Percentiles rank a stretch among this genome's conserved stretches.
phyloP scores from a whole-genome alignment of 208 protist species.

The Leishmania braziliensis region DNA sequence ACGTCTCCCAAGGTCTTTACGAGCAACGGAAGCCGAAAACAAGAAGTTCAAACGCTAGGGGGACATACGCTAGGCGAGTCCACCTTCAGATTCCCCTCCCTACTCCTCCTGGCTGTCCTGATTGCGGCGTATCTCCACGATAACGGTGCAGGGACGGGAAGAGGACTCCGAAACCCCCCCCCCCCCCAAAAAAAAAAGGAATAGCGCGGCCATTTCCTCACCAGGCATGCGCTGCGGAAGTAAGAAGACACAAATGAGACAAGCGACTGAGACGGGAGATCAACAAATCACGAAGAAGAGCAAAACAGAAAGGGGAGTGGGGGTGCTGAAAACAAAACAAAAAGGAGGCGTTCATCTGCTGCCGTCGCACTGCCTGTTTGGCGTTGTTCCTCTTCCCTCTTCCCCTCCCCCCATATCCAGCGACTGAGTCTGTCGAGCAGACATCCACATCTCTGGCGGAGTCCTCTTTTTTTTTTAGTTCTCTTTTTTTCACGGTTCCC shows the following conservation, averaged over 20 bases:
- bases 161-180: not conserved
- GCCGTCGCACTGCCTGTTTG: not conserved
- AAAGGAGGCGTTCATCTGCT: too few species aligned
- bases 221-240: not conserved
- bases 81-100: not conserved
- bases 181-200: not conserved
- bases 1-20: not conserved
- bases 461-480: too few species aligned
- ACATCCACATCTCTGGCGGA: not conserved
- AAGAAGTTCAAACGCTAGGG: not conserved
- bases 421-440: not conserved
- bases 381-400: not conserved
- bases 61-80: not conserved
- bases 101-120: not conserved
- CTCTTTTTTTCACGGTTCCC: too few species aligned
- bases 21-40: not conserved
- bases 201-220: too few species aligned
- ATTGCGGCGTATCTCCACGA: not conserved
- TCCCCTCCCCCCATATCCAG: not conserved
- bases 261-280: not conserved
- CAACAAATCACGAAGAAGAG: not conserved
- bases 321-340: not conserved
- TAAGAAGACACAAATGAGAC: not conserved
- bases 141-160: not conserved
- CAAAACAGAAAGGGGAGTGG: too few species aligned